These are phyloP conservation scores for Ascoidea rubescens DNA, from an alignment of 805 yeast species.

Conservation along the genomic window DNA sequence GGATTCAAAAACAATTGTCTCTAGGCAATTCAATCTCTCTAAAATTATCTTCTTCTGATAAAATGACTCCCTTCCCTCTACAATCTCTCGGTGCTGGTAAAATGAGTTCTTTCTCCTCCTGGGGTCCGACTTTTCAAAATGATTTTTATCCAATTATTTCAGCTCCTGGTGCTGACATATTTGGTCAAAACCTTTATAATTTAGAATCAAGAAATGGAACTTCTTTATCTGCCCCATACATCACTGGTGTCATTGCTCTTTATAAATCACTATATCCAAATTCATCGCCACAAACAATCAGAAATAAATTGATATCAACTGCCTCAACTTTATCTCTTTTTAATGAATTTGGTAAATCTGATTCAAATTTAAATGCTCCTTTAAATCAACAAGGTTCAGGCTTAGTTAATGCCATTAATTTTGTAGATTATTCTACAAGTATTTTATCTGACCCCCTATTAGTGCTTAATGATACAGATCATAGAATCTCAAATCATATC, in stretches of 20 bases:
- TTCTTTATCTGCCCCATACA: slow-evolving; percentile 11
- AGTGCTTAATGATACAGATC: slow-evolving; percentile 8
- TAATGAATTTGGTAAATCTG: not conserved
- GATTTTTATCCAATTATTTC: slow-evolving; percentile 11
- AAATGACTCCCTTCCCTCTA: too few relatives aligned
- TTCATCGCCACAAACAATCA: slow-evolving; percentile 2
- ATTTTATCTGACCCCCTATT: not conserved
- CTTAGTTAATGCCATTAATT: slow-evolving; percentile 10
- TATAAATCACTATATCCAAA: slow-evolving; percentile 2
- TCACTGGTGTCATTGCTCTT: slow-evolving; percentile 12
- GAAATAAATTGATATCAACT: slow-evolving; percentile 4
- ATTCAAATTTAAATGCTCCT: slow-evolving; percentile 8
- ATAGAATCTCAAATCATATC: slow-evolving; percentile 7
- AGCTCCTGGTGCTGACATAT: slow-evolving; percentile 13
- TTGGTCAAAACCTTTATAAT: slow-evolving; percentile 4
- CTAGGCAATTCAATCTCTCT: too few relatives aligned
- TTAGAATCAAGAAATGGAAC: slow-evolving; percentile 11
- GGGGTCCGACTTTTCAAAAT: slow-evolving; percentile 13
- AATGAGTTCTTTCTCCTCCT: slow-evolving; percentile 10
- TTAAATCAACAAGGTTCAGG: slow-evolving; percentile 13
- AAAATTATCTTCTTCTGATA: too few relatives aligned
- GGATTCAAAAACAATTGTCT: too few relatives aligned
- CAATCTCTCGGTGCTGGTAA: too few relatives aligned
- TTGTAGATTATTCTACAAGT: slow-evolving; percentile 9
- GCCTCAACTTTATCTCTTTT: not conserved